Conservation (phyloP, 1,284 basidiomycete species). For the Microstroma glucosiphilum region DNA sequence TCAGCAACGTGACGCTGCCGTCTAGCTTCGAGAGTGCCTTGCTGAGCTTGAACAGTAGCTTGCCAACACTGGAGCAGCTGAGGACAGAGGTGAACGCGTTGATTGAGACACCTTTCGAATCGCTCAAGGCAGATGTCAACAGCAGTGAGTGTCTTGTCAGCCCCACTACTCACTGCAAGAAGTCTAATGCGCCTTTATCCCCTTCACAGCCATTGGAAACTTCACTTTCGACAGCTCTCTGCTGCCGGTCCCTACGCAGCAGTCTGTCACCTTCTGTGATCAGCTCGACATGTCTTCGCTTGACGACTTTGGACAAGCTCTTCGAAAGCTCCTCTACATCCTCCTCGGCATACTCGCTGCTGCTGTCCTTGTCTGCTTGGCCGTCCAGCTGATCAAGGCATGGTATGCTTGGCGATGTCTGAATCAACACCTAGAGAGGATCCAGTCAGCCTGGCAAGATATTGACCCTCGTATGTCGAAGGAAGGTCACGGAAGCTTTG, state of each 20-base stretch:
- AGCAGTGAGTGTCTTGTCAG: slow-evolving; percentile 14
- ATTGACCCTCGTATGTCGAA: slow-evolving; percentile 1
- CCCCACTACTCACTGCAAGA: not conserved
- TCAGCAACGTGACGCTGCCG: slow-evolving; percentile 76
- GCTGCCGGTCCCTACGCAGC: slow-evolving; percentile 22
- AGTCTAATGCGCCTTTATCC: not conserved
- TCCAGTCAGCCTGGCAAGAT: slow-evolving; percentile 14
- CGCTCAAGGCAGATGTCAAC: slow-evolving; percentile 29
- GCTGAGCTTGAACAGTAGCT: slow-evolving; percentile 52
- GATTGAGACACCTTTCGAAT: slow-evolving; percentile 32
- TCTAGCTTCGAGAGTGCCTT: slow-evolving; percentile 62
- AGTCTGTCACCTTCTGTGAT: slow-evolving; percentile 27
- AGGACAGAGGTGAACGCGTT: slow-evolving; percentile 63
- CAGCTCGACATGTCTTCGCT: slow-evolving; percentile 25
- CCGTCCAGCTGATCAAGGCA: slow-evolving; percentile 19
- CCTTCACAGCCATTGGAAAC: slow-evolving; percentile 14
- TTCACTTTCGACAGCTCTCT: slow-evolving; percentile 27
- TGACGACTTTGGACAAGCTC: slow-evolving; percentile 25
- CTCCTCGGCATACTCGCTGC: slow-evolving; percentile 20
- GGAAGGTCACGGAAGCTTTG: not conserved
- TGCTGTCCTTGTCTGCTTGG: slow-evolving; percentile 19
- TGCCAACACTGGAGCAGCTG: slow-evolving; percentile 73
- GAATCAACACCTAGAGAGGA: slow-evolving; percentile 20
- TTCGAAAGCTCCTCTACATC: slow-evolving; percentile 17
- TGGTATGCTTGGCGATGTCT: slow-evolving; percentile 32